phyloP scores from a whole-genome alignment of 192 early-diverging fungal species.

The Umbelopsis ramanniana region DNA sequence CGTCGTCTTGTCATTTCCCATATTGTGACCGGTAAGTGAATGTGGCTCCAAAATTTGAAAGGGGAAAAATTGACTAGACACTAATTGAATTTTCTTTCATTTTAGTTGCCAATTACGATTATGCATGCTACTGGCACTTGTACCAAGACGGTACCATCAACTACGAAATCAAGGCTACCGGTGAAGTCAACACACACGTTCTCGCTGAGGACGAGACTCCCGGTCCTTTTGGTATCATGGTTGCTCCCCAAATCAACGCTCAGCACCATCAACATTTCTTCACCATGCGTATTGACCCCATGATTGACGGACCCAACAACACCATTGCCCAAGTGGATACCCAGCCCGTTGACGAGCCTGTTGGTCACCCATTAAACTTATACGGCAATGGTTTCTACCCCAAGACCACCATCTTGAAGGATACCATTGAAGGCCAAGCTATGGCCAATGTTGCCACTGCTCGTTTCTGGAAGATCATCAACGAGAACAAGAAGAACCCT shows the following conservation, averaged over 20 bases:
- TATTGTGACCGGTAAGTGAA: slow-evolving; percentile 42
- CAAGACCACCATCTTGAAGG: slow-evolving; percentile 30
- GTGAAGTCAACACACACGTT: slow-evolving; percentile 46
- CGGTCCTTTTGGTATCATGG: slow-evolving; percentile 38
- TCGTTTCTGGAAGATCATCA: slow-evolving; percentile 46
- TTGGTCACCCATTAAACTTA: slow-evolving; percentile 38
- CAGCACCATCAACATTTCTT: slow-evolving; percentile 49
- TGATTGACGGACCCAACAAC: slow-evolving; percentile 47
- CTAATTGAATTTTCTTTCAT: no score
- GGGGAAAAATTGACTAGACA: no score
- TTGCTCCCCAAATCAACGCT: slow-evolving; percentile 47
- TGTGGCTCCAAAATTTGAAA: no score
- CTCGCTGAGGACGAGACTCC: slow-evolving; percentile 44
- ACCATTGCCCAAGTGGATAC: slow-evolving; percentile 35
- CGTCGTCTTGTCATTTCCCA: slow-evolving; percentile 44
- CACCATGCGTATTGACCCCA: slow-evolving; percentile 48
- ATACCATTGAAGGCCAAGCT: slow-evolving; percentile 34
- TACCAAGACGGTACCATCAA: slow-evolving; percentile 49
- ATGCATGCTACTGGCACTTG: slow-evolving; percentile 47
- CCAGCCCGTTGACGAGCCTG: slow-evolving; percentile 27
- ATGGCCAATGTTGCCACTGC: slow-evolving; percentile 24
- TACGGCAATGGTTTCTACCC: slow-evolving; percentile 41
- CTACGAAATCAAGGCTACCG: slow-evolving; percentile 49
- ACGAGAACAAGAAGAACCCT: slow-evolving; percentile 37
- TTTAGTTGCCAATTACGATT: slow-evolving; percentile 51